Percentiles rank a stretch among this genome's conserved stretches.
phyloP scores from a whole-genome alignment of 2,329 filamentous ascomycete genomes.

The Claviceps maximensis region DNA sequence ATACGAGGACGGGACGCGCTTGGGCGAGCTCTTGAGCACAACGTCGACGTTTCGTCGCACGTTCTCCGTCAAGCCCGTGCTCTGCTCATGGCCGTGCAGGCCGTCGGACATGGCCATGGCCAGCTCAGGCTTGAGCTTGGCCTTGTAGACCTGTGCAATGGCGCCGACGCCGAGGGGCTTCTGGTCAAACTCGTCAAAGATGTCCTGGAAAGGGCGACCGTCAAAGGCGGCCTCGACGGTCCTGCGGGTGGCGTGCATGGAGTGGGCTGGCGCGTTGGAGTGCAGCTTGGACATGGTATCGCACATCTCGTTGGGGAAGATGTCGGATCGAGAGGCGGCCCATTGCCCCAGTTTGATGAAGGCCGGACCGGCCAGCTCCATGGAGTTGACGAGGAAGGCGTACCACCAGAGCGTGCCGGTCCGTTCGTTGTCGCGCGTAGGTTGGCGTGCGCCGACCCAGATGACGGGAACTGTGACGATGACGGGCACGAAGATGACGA shows the following conservation, averaged over 20 bases:
- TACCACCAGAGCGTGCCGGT: conserved; percentile 92
- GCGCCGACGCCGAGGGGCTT: conserved; percentile 83
- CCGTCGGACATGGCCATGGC: conserved; percentile 48
- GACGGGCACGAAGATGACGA: conserved; percentile 83
- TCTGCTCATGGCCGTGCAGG: conserved; percentile 29
- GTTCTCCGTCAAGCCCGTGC: conserved; percentile 46
- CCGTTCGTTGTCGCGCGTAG: conserved; percentile 58
- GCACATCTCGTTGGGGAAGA: conserved; percentile 90
- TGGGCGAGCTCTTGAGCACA: conserved; percentile 74
- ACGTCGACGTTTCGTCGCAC: conserved; percentile 73
- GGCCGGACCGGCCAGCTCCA: conserved; percentile 87
- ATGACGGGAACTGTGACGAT: conserved; percentile 66
- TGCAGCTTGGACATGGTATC: conserved; percentile 87
- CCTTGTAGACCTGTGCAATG: conserved; percentile 95
- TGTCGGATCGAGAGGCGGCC: conserved; percentile 91
- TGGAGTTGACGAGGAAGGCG: conserved; percentile 66
- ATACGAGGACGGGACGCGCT: conserved; percentile 76
- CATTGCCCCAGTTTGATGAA: conserved; percentile 99
- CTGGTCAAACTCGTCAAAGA: conserved; percentile 93
- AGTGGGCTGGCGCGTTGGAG: conserved; percentile 87
- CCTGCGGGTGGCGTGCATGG: conserved; percentile 61
- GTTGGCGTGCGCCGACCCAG: conserved; percentile 58
- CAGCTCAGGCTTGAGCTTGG: conserved; percentile 72
- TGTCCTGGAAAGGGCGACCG: conserved; percentile 68
- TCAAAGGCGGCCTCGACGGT: conserved; percentile 75